phyloP scores from a whole-genome alignment of 129 eudicot species.

The Arctium minus region DNA sequence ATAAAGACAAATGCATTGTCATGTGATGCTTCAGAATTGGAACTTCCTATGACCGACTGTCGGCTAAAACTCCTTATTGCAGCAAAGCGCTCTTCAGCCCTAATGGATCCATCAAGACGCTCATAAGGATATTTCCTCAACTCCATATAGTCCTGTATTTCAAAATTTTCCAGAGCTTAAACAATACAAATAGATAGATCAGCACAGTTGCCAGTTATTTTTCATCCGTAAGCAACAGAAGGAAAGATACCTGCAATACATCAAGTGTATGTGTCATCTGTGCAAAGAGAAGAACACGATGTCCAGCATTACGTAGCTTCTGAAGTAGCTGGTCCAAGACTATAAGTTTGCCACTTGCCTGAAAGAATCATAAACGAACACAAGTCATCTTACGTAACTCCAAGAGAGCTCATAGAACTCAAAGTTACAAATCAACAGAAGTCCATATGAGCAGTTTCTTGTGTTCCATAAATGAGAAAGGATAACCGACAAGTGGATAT shows the following conservation, averaged over 20 bases:
- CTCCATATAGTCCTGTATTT: slow-evolving; percentile 75
- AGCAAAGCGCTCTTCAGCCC: slow-evolving; percentile 97
- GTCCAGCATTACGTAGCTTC: slow-evolving; percentile 71
- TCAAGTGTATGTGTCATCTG: slow-evolving; percentile 99
- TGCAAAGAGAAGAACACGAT: slow-evolving; percentile 92
- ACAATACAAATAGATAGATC: not conserved
- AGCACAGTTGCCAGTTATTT: not conserved
- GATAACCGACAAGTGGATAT: not conserved
- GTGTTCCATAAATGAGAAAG: not conserved
- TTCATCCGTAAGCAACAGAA: not conserved
- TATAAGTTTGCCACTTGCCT: slow-evolving; percentile 95
- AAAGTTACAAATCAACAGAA: not conserved
- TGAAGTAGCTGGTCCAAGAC: slow-evolving; percentile 80
- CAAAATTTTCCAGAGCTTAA: not conserved
- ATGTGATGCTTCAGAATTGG: slow-evolving; percentile 37
- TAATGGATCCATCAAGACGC: slow-evolving; percentile 95
- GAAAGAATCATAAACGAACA: slow-evolving; percentile 15
- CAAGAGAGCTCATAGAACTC: not conserved
- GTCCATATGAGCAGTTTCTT: not conserved
- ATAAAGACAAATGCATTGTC: slow-evolving; percentile 69
- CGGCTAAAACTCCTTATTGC: slow-evolving; percentile 90
- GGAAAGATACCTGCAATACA: slow-evolving; percentile 67
- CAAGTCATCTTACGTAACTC: not conserved
- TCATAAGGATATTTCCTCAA: slow-evolving; percentile 81
- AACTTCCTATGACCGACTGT: slow-evolving; percentile 29